phyloP scores from a whole-genome alignment of 768 basidiomycete species.

The Lactifluus pinguis region DNA sequence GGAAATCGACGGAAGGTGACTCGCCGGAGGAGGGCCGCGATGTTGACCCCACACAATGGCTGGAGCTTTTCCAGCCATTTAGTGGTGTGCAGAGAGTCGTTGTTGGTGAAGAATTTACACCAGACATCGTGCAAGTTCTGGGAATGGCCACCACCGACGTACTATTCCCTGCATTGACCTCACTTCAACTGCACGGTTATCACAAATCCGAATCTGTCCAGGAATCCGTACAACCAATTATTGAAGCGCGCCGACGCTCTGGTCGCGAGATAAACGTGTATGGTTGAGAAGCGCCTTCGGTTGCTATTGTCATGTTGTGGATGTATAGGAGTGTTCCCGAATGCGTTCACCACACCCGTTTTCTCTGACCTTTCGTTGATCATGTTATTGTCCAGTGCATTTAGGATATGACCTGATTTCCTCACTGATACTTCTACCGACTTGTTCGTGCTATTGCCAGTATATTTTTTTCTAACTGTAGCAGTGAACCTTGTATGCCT shows the following conservation, averaged over 20 bases:
- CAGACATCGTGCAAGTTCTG: background rate
- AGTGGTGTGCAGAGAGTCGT: background rate
- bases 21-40: too few species aligned
- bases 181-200: background rate
- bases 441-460: too few species aligned
- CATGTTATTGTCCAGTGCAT: too few species aligned
- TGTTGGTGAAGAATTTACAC: background rate
- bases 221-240: background rate
- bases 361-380: too few species aligned
- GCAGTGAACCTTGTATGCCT: too few species aligned
- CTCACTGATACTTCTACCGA: too few species aligned
- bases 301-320: background rate
- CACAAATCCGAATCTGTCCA: background rate
- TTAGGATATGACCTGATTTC: too few species aligned
- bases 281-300: background rate
- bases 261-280: background rate
- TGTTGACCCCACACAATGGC: background rate
- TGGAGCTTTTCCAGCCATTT: background rate
- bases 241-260: background rate
- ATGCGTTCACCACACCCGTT: too few species aligned
- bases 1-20: too few species aligned
- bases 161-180: background rate
- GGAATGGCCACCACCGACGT: background rate
- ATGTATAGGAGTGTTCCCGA: background rate
- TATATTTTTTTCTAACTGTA: too few species aligned